Base-by-base conservation (phyloP, 2,329 filamentous ascomycete genomes). In the Alternaria sp. region DNA sequence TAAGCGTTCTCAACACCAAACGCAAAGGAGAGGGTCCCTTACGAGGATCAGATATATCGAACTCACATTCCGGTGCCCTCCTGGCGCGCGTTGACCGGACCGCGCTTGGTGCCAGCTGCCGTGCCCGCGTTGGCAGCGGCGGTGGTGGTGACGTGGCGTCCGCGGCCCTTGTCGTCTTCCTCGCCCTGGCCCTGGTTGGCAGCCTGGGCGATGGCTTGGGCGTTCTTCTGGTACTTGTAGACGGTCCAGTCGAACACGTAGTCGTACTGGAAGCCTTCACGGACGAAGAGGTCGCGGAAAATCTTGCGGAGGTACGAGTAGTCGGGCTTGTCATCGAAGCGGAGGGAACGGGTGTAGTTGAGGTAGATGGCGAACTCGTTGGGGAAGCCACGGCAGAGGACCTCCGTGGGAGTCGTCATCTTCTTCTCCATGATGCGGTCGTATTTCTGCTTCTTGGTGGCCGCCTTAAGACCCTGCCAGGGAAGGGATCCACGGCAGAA, bases 381-480 rank as follows among this genome's bases (percentile, higher is more conserved):
- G 75, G 96, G 96, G 87, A 99, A 98, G 72, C 96, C 96, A 81
- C 95, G 93, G 90, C 96, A 99, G 53, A 99, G 92, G 52, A 97
- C 94, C 84, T 99, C 95, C 74, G 95, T 98, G 9, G 96, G 94
- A 4, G 96, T 99, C 13, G 96, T 99, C 96, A 98, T 98, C 93
- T 99, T 99, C 91, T 99, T 99, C 88, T 99, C 96, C 95, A 98
- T 98, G 85, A 99, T 99, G 70, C 95, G 90, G 84, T 99, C 96
- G 81, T 99, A 98, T 87, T 99, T 99, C 86, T 98, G 95, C 90
- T 97, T 97, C 90, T 97, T 97, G 72, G 94, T 97, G 74, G 95
- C 95, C 85, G 95, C 95, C 89, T 97, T 97, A 59, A 97, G 87
- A 61, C 96, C 96, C 86, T 99, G 96, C 96, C 96, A 99, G 66